A percentile compares a stretch with the other conserved stretches of the same genome.
These are phyloP conservation scores for Pichia sp. DNA, from an alignment of 1,139 yeast genomes.

Conservation along the genomic window DNA sequence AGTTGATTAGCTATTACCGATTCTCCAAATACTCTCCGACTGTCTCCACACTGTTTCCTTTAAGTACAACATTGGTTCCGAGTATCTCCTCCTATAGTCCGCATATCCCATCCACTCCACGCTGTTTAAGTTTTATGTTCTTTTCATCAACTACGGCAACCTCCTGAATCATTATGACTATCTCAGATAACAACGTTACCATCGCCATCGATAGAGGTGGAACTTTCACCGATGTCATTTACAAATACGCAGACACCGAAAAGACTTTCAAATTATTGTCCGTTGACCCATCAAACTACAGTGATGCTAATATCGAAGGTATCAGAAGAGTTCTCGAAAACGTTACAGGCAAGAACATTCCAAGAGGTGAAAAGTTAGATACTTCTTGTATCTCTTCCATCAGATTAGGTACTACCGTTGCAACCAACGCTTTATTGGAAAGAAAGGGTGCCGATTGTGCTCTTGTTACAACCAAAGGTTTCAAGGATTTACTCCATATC, in stretches of 20 bases:
- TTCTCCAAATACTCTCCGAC: too few species aligned
- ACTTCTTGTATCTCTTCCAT: slow-evolving; percentile 52
- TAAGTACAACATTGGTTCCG: too few species aligned
- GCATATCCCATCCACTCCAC: background rate
- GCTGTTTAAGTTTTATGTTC: background rate
- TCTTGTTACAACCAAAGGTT: slow-evolving; percentile 61
- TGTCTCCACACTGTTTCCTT: background rate
- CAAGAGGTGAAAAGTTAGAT: slow-evolving; percentile 42
- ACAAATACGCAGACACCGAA: slow-evolving; percentile 16
- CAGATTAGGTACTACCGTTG: slow-evolving; percentile 81
- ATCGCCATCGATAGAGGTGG: slow-evolving; percentile 17
- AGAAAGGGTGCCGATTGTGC: slow-evolving; percentile 68
- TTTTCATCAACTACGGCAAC: too few species aligned
- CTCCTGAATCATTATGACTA: slow-evolving; percentile 2
- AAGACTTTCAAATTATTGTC: slow-evolving; percentile 69
- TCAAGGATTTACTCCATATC: slow-evolving; percentile 59
- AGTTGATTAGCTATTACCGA: too few species aligned
- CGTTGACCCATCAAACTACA: slow-evolving; percentile 82
- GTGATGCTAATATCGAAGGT: slow-evolving; percentile 92
- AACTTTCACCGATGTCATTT: slow-evolving; percentile 21
- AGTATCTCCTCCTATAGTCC: too few species aligned
- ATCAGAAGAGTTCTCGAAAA: slow-evolving; percentile 72
- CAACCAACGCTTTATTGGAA: slow-evolving; percentile 70
- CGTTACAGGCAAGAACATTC: slow-evolving; percentile 49
- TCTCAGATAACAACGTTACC: background rate